Conservation (phyloP, 1,284 basidiomycete genomes). For the Apiotrichum montevideense region DNA sequence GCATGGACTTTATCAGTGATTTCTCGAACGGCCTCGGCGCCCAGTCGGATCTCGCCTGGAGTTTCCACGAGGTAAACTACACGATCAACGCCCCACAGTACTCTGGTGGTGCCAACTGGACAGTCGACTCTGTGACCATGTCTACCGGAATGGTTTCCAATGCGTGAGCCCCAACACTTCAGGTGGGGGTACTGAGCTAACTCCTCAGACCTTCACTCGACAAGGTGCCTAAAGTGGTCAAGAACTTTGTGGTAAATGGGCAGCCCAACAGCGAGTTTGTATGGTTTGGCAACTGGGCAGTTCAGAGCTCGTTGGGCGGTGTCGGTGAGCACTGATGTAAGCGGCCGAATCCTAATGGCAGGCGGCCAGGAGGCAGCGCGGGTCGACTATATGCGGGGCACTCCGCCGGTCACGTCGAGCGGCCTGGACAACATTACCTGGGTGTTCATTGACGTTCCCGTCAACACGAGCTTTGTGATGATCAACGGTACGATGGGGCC, state of each 20-base stretch:
- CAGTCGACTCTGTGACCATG: background rate
- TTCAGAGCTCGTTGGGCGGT: background rate
- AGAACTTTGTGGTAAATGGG: background rate
- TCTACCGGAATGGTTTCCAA: background rate
- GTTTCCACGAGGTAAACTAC: background rate
- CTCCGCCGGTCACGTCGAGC: no score
- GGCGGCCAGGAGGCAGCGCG: no score
- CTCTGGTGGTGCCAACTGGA: background rate
- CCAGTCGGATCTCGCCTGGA: background rate
- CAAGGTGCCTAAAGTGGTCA: background rate
- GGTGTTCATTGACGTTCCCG: background rate
- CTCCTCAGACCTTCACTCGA: background rate
- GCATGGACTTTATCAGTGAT: no score
- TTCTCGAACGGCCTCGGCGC: no score
- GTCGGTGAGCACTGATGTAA: background rate
- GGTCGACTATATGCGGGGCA: no score
- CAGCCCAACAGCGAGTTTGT: background rate
- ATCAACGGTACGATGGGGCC: constrained; percentile 2
- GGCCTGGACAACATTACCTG: no score
- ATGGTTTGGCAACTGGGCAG: background rate
- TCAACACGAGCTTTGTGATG: background rate
- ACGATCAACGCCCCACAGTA: background rate
- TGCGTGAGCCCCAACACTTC: background rate
- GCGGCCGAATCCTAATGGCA: no score
- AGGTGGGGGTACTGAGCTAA: background rate